Base-by-base conservation (phyloP, 179 eudicot species). In the Amaranthus tricolor region DNA sequence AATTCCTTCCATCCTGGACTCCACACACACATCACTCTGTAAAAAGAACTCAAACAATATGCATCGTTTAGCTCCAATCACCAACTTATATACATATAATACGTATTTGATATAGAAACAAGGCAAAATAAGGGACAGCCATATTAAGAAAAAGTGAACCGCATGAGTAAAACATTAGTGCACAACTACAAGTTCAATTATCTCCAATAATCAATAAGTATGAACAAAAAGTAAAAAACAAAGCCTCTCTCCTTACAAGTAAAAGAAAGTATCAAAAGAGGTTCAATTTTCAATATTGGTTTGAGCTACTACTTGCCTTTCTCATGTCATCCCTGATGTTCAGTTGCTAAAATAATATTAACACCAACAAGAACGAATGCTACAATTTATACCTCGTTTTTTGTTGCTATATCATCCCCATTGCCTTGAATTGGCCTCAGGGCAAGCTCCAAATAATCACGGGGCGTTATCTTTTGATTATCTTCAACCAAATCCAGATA, bases 401-500 rank as follows among this genome's bases (percentile, higher is more conserved):
- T 96, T 56, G 97, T 83, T 69, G 89, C 84, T 61, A 91, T 76
- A 80, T 93, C 98, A 80, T 83, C 85, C 60, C 86, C 90, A 60
- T 57, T 54, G 20, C 96, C 97, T 86, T 89, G 88, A 57, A 89
- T 87, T 45, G 99, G 88, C 77, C 98, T 86, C 83, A 96, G 62
- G 72, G 98, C 99, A 67, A 91, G 86, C 84, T 96, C 98, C 71
- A 96, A 87, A 83, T 96, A 96, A 79, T 93, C 98, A 76, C 98
- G 99, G 9, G 99, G 97, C 16, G 99, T 96, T 55, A 96, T 96
- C 83, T 75, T 89, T 77, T 82, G 77, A 75, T 90, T 88, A 77
- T 93, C 97, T 82, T 96, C 99, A 75, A 80, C 92, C 87, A 93
- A 89, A 66, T 93, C 96, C 79, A 96, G 70, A 86, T 96, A 96